A percentile compares a stretch with the other conserved stretches of the same genome.
These are phyloP conservation scores for Geosmithia morbida DNA, from an alignment of 2,329 filamentous ascomycete species.

Conservation along the genomic window DNA sequence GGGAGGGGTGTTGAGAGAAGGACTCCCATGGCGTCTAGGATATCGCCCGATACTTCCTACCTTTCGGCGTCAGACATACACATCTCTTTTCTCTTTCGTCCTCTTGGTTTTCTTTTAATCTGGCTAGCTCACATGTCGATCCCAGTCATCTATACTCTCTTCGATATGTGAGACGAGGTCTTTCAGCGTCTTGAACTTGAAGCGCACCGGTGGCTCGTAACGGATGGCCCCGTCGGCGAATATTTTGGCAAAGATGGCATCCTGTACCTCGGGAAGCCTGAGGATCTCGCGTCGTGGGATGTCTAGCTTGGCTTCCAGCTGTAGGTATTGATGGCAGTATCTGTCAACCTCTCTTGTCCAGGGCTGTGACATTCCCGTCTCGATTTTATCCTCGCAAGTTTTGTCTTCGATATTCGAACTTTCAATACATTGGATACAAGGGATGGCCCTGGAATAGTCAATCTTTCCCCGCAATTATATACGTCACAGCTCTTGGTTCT, in stretches of 20 bases:
- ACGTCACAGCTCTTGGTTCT: neutral
- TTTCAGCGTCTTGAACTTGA: constrained; percentile 61
- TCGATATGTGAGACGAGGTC: constrained; percentile 57
- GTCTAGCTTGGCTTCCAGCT: constrained; percentile 50
- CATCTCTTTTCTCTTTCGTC: neutral
- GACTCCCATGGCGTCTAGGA: constrained; percentile 54
- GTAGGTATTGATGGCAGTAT: constrained; percentile 65
- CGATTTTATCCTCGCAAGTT: neutral
- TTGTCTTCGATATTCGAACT: no score
- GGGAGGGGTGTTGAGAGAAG: constrained; percentile 50
- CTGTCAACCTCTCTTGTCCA: constrained; percentile 19
- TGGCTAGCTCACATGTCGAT: constrained; percentile 61
- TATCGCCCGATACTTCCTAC: constrained; percentile 71
- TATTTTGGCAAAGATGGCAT: constrained; percentile 48
- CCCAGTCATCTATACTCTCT: constrained; percentile 61
- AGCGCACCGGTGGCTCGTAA: constrained; percentile 50
- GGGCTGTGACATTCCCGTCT: neutral
- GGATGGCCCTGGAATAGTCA: neutral
- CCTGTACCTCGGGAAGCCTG: constrained; percentile 46
- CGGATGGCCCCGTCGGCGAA: constrained; percentile 44
- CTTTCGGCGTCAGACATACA: constrained; percentile 9
- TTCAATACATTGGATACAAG: no score
- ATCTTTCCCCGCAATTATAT: neutral
- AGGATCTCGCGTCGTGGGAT: constrained; percentile 48
- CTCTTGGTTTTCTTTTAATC: neutral